Conservation (phyloP, 2,329 filamentous ascomycete genomes). For the Immersiporthe knoxdaviesiana region DNA sequence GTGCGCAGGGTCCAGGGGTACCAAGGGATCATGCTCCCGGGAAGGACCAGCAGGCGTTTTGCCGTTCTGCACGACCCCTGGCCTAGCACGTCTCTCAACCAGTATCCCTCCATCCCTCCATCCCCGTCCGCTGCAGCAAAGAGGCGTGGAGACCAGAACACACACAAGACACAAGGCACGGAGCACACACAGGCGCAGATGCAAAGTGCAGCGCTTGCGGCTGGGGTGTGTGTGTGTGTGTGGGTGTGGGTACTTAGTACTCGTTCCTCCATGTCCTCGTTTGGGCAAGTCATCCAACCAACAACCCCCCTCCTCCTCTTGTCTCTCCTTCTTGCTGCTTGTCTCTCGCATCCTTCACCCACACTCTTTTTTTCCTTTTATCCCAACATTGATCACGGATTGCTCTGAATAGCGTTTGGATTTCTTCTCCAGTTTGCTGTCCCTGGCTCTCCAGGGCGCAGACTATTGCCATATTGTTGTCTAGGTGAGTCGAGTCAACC, state of each 20-base stretch:
- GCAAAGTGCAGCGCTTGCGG: slow-evolving; percentile 14
- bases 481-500: slow-evolving; percentile 38
- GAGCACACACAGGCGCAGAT: slow-evolving; percentile 11
- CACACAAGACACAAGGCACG: not conserved
- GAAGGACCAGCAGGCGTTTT: not conserved
- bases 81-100: not conserved
- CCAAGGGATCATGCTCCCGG: slow-evolving; percentile 1
- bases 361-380: slow-evolving; percentile 43
- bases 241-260: too few relatives aligned
- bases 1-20: slow-evolving; percentile 24
- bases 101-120: not conserved
- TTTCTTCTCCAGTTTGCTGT: slow-evolving; percentile 43
- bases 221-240: too few relatives aligned
- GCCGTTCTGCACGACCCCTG: slow-evolving; percentile 2
- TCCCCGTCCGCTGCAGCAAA: not conserved
- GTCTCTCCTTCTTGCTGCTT: not conserved
- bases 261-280: slow-evolving; percentile 15
- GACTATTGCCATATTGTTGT: slow-evolving; percentile 46
- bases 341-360: slow-evolving; percentile 32
- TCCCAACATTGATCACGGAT: slow-evolving; percentile 21
- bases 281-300: slow-evolving; percentile 14
- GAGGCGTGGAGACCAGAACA: slow-evolving; percentile 2
- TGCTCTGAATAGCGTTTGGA: slow-evolving; percentile 27
- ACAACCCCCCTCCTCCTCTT: slow-evolving; percentile 8
- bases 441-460: slow-evolving; percentile 53